phyloP scores from a whole-genome alignment of 345 rosid genomes.

The Populus pruinosa region DNA sequence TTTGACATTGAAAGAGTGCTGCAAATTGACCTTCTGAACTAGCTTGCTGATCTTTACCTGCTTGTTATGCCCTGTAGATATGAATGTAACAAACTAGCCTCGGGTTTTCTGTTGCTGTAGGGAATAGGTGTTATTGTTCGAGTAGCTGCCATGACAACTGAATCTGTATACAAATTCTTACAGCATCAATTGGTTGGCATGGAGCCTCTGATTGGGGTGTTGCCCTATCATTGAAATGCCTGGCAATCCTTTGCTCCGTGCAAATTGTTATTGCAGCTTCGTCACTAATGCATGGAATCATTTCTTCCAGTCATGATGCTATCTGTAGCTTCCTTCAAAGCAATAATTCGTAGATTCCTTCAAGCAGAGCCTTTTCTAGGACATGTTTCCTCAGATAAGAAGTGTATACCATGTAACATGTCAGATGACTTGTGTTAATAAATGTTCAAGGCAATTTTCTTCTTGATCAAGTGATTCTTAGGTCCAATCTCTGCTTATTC shows the following conservation, averaged over 20 bases:
- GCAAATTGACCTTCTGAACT: background rate
- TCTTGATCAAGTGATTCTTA: too few relatives aligned
- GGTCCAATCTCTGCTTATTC: too few relatives aligned
- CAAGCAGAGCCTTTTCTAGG: too few relatives aligned
- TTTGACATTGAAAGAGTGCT: background rate
- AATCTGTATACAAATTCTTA: slow-evolving; percentile 74
- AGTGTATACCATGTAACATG: too few relatives aligned
- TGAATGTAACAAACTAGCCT: background rate
- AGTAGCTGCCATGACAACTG: slow-evolving; percentile 75
- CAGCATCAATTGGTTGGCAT: slow-evolving; percentile 52
- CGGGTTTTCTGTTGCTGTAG: slow-evolving; percentile 35
- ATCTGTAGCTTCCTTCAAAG: too few relatives aligned
- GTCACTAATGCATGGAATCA: background rate
- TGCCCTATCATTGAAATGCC: slow-evolving; percentile 44
- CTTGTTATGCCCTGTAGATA: background rate
- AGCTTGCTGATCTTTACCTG: background rate
- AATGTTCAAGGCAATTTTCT: too few relatives aligned
- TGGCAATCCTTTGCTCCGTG: too few relatives aligned
- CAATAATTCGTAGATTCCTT: too few relatives aligned
- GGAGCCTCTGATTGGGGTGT: slow-evolving; percentile 64
- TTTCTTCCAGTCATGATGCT: too few relatives aligned
- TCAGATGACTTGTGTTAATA: too few relatives aligned
- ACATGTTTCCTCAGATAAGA: too few relatives aligned
- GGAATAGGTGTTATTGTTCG: slow-evolving; percentile 69
- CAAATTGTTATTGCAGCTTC: background rate